Percentiles rank a stretch among this genome's conserved stretches.
Conservation (phyloP, 139 green algal genomes). For the Chlorella sp. region DNA sequence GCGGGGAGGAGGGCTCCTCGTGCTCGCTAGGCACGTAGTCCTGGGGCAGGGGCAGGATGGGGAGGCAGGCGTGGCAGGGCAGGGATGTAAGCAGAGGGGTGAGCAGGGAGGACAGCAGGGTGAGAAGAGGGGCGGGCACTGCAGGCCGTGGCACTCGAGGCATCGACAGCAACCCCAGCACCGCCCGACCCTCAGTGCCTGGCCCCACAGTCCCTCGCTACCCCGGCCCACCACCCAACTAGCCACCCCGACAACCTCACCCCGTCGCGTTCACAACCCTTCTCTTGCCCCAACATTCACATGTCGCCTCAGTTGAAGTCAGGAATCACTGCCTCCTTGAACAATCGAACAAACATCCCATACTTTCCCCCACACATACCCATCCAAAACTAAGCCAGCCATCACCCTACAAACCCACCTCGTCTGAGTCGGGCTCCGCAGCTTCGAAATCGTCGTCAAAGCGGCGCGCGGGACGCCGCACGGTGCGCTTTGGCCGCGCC, state of each 20-base stretch:
- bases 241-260: too few relatives aligned
- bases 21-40: conserved; percentile 31
- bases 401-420: background rate
- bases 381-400: too few relatives aligned
- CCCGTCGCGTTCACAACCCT: too few relatives aligned
- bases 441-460: conserved; percentile 40
- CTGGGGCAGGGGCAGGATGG: background rate
- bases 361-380: too few relatives aligned
- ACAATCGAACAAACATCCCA: too few relatives aligned
- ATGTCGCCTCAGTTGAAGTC: too few relatives aligned
- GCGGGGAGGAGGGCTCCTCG: conserved; percentile 19
- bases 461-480: conserved; percentile 14
- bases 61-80: background rate
- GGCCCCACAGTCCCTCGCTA: too few relatives aligned
- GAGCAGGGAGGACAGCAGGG: background rate
- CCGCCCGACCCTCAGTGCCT: too few relatives aligned
- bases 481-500: conserved; percentile 23
- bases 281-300: too few relatives aligned
- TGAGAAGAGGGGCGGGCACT: background rate
- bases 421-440: conserved; percentile 21
- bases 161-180: too few relatives aligned
- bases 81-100: background rate
- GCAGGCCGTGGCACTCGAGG: too few relatives aligned
- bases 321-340: background rate
- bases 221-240: too few relatives aligned